phyloP scores from a whole-genome alignment of 176 grass and related monocot species.

The Oryza glaberrima region DNA sequence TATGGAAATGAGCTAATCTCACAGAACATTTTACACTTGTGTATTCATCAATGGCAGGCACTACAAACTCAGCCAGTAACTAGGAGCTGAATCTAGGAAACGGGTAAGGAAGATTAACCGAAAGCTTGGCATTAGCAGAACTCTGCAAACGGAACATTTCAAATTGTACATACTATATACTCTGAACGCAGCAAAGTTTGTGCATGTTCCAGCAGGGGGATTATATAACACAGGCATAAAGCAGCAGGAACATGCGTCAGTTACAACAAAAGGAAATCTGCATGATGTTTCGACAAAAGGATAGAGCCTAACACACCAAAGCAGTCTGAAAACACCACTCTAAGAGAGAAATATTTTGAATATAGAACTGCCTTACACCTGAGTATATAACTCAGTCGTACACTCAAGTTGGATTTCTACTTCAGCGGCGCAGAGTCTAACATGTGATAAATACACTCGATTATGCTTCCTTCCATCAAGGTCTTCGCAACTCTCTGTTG shows the following conservation, averaged over 20 bases:
- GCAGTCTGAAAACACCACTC: constrained; percentile 40
- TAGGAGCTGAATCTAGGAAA: background rate
- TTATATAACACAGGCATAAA: constrained; percentile 39
- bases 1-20: background rate
- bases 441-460: constrained; percentile 49
- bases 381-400: constrained; percentile 37
- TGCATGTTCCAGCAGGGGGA: constrained; percentile 29
- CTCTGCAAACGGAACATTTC: constrained; percentile 13
- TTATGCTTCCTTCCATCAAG: constrained; percentile 38
- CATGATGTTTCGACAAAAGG: constrained; percentile 31
- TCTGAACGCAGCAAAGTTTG: constrained; percentile 32
- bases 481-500: constrained; percentile 2
- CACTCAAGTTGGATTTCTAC: constrained; percentile 38
- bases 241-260: constrained; percentile 8
- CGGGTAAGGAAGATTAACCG: background rate
- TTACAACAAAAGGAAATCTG: constrained; percentile 44
- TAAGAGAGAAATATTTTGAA: constrained; percentile 34
- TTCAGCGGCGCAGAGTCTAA: constrained; percentile 30
- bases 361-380: constrained; percentile 38
- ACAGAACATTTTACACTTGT: background rate
- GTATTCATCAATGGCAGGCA: background rate
- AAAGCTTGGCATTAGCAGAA: constrained; percentile 5
- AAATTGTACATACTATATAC: constrained; percentile 48
- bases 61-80: background rate
- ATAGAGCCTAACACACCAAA: constrained; percentile 40